Percentiles rank a stretch among this genome's conserved stretches.
Conservation (phyloP, 495 filamentous ascomycete species). For the Cercophora sp. region DNA sequence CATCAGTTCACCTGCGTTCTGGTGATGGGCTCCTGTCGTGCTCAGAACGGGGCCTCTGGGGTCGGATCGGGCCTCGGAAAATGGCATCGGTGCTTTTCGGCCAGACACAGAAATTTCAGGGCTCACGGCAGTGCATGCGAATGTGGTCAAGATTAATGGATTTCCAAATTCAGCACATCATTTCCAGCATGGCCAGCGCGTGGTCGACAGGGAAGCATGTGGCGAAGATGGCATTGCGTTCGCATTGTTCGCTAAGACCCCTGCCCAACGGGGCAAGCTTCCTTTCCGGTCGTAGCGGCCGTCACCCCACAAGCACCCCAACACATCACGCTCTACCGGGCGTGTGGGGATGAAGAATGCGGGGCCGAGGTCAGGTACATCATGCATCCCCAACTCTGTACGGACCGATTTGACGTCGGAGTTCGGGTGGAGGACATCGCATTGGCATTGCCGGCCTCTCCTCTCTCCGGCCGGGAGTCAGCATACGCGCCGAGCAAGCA, state of each 20-base stretch:
- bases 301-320: constrained; percentile 7
- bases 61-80: too few relatives aligned
- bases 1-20: too few relatives aligned
- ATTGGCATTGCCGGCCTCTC: too few relatives aligned
- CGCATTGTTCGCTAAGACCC: not conserved
- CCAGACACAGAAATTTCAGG: too few relatives aligned
- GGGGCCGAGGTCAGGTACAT: not conserved
- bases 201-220: constrained; percentile 1
- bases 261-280: constrained; percentile 10
- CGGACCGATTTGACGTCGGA: constrained; percentile 5
- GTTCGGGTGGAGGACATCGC: not conserved
- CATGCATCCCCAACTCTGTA: constrained; percentile 3
- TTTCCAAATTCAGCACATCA: too few relatives aligned
- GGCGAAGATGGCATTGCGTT: not conserved
- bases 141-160: too few relatives aligned
- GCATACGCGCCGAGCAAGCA: too few relatives aligned
- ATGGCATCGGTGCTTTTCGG: not conserved
- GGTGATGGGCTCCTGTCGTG: too few relatives aligned
- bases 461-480: too few relatives aligned
- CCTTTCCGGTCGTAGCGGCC: constrained; percentile 12
- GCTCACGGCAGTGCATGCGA: too few relatives aligned
- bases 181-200: too few relatives aligned
- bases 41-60: too few relatives aligned
- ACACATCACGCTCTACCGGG: constrained; percentile 4
- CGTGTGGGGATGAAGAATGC: constrained; percentile 8